Base-by-base conservation (phyloP, 2,329 filamentous ascomycete species). In the Hymenoscyphus infarciens region DNA sequence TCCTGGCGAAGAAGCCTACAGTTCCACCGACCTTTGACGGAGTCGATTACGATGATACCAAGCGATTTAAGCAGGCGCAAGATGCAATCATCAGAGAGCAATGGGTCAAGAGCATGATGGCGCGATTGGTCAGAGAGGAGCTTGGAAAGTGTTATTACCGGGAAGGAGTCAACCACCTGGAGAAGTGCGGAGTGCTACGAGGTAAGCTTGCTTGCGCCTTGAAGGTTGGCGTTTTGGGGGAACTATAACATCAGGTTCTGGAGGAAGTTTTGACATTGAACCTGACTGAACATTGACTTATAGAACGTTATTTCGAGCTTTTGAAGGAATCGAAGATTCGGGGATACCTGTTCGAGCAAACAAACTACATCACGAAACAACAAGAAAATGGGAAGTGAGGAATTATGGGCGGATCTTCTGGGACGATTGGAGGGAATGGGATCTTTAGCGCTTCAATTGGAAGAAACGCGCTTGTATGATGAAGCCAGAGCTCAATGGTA, bases 51-150 rank as follows among this genome's bases (percentile, higher is more conserved):
- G 88, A 93, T 69, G 89, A 95, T 80, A 92, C 87, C 75, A 86
- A 85, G 75, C 85, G 86, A 70, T 82, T 95, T 75, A 95, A 94
- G 81, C 87, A 87, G 65, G 91, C 91, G 60, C 90, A 94, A 76
- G 91, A 95, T 76, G 84, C 90, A 68, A 84, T 95, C 62, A 85
- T 95, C 71, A 84, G 90, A 67, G 91, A 95, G 80, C 91, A 95
- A 80, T 95, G 91, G 91, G 90, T 95, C 64, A 87, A 86, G 75
- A 87, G 88, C 75, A 95, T 95, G 91, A 95, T 93, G 91, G 89
- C 89, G 63, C 83, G 91, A 65, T 79, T 95, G 67, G 89, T 95
- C 61, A 82, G 89, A 67, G 89, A 94, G 76, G 91, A 95, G 81
- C 81, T 95, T 80, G 83, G 87, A 77, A 94, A 92, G 80, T 95